Evolutionary conservation across 768 basidiomycete species (phyloP).

Genomic region (Collybia mongolica): DNA sequence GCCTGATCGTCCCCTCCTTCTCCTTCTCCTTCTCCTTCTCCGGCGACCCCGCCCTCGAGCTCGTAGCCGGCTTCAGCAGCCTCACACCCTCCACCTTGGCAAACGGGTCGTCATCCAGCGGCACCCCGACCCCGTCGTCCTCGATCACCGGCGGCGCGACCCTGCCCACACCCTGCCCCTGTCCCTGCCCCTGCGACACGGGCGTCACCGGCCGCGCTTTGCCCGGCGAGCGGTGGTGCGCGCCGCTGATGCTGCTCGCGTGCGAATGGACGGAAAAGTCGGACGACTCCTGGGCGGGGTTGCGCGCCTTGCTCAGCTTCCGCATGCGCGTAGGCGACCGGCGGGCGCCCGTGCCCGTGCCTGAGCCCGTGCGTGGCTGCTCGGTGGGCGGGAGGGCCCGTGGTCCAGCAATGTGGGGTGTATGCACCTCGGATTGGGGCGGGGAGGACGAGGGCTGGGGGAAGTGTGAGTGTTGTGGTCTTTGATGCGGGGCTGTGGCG

Average conservation of each 20-base stretch:
- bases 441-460: slow-evolving; percentile 2
- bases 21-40: not conserved
- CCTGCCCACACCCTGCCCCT: slow-evolving; percentile 14
- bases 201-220: slow-evolving; percentile 6
- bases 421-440: slow-evolving; percentile 3
- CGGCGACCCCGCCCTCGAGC: not conserved
- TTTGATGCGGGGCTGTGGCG: not conserved
- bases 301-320: slow-evolving; percentile 28
- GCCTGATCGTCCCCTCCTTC: not conserved
- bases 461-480: not conserved
- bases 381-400: not conserved
- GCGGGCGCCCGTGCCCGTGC: not conserved
- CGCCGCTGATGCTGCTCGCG: not conserved
- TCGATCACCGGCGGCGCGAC: slow-evolving; percentile 15
- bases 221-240: slow-evolving; percentile 2
- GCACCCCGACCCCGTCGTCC: slow-evolving; percentile 31
- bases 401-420: not conserved
- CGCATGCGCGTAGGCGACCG: slow-evolving; percentile 18
- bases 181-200: slow-evolving; percentile 3
- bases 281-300: slow-evolving; percentile 7
- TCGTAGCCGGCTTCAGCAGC: slow-evolving; percentile 31
- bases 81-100: slow-evolving; percentile 53
- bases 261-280: slow-evolving; percentile 5
- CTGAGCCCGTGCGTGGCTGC: too few relatives aligned
- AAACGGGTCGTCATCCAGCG: slow-evolving; percentile 54